phyloP scores from a whole-genome alignment of 2,329 filamentous ascomycete genomes.

The Polytolypa hystricis region DNA sequence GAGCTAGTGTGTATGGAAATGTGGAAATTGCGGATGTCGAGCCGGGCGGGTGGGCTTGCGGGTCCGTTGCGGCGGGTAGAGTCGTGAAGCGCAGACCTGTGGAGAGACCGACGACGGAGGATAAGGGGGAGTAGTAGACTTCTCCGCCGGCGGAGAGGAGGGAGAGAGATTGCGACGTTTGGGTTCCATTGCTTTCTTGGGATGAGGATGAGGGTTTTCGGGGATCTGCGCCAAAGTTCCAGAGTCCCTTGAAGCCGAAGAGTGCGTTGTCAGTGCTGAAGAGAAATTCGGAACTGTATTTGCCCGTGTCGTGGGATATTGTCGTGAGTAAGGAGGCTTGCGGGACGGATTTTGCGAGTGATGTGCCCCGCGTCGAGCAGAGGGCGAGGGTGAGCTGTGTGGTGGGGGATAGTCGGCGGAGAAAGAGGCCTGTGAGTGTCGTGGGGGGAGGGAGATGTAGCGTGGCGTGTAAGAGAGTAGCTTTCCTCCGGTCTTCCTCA shows the following conservation, averaged over 20 bases:
- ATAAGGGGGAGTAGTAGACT: constrained; percentile 88
- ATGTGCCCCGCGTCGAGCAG: constrained; percentile 29
- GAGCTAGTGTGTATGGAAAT: constrained; percentile 83
- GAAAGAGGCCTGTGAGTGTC: constrained; percentile 73
- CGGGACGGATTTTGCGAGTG: constrained; percentile 33
- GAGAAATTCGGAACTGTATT: constrained; percentile 79
- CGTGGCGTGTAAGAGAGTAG: constrained; percentile 35
- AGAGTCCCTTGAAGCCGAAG: constrained; percentile 75
- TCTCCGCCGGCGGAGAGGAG: constrained; percentile 87
- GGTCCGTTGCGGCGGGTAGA: constrained; percentile 45
- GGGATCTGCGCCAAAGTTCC: constrained; percentile 76
- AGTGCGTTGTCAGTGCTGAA: constrained; percentile 88
- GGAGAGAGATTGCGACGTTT: constrained; percentile 52
- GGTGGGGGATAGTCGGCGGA: constrained; percentile 65
- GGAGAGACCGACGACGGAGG: constrained; percentile 86
- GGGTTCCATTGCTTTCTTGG: neutral
- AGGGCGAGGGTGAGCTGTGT: constrained; percentile 66
- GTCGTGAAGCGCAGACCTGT: constrained; percentile 84
- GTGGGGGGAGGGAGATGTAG: constrained; percentile 54
- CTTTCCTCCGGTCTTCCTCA: constrained; percentile 19
- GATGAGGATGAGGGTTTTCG: constrained; percentile 17
- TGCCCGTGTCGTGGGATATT: constrained; percentile 62
- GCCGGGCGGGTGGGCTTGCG: constrained; percentile 9
- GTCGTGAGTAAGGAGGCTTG: constrained; percentile 36
- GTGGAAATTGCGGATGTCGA: constrained; percentile 44